These are phyloP conservation scores for Scortechinia acanthostroma DNA, from an alignment of 2,329 filamentous ascomycete genomes.

Conservation along the genomic window DNA sequence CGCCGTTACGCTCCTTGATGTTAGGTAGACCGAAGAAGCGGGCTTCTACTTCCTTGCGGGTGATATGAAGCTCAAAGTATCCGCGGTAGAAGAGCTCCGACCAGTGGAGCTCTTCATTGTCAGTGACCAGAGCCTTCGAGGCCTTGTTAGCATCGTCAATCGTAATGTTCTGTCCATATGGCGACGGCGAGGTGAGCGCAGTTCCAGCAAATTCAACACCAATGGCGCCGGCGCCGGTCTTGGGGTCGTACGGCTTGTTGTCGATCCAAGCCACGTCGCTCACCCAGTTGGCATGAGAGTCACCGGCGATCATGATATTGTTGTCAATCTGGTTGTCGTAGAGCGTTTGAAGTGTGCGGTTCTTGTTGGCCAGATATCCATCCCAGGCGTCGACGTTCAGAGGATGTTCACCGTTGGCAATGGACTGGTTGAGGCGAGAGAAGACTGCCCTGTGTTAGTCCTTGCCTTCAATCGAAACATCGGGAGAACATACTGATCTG, in stretches of 20 bases:
- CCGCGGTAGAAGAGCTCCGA: constrained; percentile 69
- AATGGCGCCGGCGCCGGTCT: constrained; percentile 43
- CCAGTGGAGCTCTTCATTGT: constrained; percentile 65
- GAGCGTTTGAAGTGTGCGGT: constrained; percentile 61
- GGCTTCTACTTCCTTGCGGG: constrained; percentile 47
- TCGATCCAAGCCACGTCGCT: constrained; percentile 51
- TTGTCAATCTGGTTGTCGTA: constrained; percentile 65
- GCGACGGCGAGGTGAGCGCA: constrained; percentile 53
- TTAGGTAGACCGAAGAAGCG: constrained; percentile 59
- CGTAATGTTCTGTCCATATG: constrained; percentile 50
- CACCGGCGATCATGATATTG: constrained; percentile 67
- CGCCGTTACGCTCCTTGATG: constrained; percentile 47
- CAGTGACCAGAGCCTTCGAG: constrained; percentile 29
- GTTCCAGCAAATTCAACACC: constrained; percentile 62
- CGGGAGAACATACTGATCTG: constrained; percentile 65
- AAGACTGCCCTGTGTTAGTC: constrained; percentile 5
- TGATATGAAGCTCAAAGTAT: constrained; percentile 60
- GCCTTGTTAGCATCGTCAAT: constrained; percentile 38
- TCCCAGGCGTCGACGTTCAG: constrained; percentile 54
- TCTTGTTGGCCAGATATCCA: constrained; percentile 64
- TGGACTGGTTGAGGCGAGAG: constrained; percentile 19
- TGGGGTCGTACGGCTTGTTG: constrained; percentile 38
- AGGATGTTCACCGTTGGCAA: constrained; percentile 19
- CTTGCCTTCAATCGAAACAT: constrained; percentile 16
- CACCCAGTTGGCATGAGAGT: constrained; percentile 63